These are phyloP conservation scores for Tritrichomonas foetus DNA, from an alignment of 208 protist species.

Conservation along the genomic window DNA sequence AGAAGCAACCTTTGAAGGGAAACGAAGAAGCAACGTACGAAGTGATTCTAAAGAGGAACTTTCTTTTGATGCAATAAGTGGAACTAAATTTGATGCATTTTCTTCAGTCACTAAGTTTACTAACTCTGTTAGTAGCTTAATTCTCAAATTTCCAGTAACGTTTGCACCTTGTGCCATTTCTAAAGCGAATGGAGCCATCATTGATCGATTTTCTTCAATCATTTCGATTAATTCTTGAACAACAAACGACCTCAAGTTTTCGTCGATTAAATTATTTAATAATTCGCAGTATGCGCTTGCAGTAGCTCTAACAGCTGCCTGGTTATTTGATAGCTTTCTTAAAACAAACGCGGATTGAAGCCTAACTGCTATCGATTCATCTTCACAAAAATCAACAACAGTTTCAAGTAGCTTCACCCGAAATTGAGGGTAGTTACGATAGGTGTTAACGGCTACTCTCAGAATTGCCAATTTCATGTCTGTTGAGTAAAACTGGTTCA, in stretches of 20 bases:
- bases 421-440: not conserved
- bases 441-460: not conserved
- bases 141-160: not conserved
- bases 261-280: not conserved
- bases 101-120: not conserved
- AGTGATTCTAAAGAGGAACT: not conserved
- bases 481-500: not conserved
- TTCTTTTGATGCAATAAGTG: not conserved
- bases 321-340: not conserved
- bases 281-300: not conserved
- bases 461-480: constrained; percentile 1
- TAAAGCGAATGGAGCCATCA: not conserved
- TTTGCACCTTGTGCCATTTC: constrained; percentile 8
- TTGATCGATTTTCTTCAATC: not conserved
- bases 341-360: not conserved
- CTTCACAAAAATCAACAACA: constrained; percentile 25
- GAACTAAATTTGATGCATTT: not conserved
- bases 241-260: not conserved
- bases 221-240: not conserved
- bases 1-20: not conserved
- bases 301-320: not conserved
- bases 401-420: not conserved
- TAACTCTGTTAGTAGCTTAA: not conserved
- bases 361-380: not conserved
- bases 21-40: not conserved